Evolutionary conservation across 2,329 filamentous ascomycete species (phyloP).

Genomic region (Dryadomyces quercus-mongolicae): DNA sequence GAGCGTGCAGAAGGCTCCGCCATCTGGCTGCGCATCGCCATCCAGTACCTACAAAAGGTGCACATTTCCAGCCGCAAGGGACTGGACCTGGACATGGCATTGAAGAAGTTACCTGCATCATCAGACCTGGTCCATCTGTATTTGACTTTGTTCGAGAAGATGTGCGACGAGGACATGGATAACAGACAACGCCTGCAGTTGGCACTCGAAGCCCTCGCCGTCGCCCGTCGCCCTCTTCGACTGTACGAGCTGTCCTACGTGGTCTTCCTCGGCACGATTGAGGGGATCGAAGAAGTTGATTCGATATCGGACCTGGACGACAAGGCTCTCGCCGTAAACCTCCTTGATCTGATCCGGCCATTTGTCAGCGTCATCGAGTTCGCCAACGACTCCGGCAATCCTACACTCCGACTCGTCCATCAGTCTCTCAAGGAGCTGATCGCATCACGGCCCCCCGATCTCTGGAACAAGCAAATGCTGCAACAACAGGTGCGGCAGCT

Average conservation of each 20-base stretch:
- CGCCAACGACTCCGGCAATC: not conserved
- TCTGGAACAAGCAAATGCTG: not conserved
- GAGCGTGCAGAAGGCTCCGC: not conserved
- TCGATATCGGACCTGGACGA: not conserved
- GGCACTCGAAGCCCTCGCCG: not conserved
- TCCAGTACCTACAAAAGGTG: not conserved
- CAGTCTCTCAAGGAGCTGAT: constrained; percentile 1
- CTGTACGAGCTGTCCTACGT: not conserved
- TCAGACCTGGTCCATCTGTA: not conserved
- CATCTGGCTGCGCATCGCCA: not conserved
- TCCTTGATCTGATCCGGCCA: not conserved
- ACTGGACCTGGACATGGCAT: not conserved
- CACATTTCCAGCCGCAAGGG: not conserved
- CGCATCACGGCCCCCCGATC: not conserved
- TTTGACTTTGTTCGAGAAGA: not conserved
- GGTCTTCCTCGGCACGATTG: not conserved
- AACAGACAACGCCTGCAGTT: not conserved
- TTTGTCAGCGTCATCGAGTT: not conserved
- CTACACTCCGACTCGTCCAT: not conserved
- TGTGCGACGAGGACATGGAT: not conserved
- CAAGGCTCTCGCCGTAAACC: not conserved
- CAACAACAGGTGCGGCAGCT: not conserved
- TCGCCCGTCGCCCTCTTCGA: not conserved
- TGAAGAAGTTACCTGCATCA: not conserved
- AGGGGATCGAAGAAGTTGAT: not conserved